phyloP scores from a whole-genome alignment of 2,329 filamentous ascomycete genomes.

The Alternaria tenuissima region DNA sequence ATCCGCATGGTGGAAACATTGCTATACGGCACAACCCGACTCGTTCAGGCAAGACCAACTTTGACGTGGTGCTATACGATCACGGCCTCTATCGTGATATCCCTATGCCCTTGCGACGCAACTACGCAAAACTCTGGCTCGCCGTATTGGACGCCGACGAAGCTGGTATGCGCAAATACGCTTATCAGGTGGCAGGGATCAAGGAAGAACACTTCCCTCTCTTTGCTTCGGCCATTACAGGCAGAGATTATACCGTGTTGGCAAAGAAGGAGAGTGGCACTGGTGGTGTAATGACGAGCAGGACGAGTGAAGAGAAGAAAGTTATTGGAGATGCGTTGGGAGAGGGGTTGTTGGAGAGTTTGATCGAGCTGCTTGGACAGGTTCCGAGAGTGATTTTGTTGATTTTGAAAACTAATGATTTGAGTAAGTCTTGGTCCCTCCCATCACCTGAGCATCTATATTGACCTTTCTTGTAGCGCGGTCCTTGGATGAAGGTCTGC shows the following conservation, averaged over 20 bases:
- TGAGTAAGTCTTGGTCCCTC: conserved; percentile 65
- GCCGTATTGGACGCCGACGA: conserved; percentile 93
- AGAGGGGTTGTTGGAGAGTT: conserved; percentile 85
- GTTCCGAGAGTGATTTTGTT: conserved; percentile 92
- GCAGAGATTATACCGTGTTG: conserved; percentile 84
- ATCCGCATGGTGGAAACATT: conserved; percentile 95
- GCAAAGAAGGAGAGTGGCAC: conserved; percentile 55
- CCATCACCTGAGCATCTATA: background rate
- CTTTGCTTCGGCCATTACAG: conserved; percentile 95
- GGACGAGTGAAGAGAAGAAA: conserved; percentile 81
- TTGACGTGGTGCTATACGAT: conserved; percentile 95
- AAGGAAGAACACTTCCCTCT: conserved; percentile 90
- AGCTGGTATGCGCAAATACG: conserved; percentile 83
- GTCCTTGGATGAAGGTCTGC: conserved; percentile 88
- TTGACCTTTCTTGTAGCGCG: conserved; percentile 62
- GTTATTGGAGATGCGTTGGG: conserved; percentile 84
- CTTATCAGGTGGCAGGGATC: conserved; percentile 87
- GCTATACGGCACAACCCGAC: conserved; percentile 81
- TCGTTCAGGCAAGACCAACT: conserved; percentile 72
- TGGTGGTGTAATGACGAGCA: conserved; percentile 59
- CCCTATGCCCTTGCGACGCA: conserved; percentile 76
- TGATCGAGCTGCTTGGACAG: conserved; percentile 86
- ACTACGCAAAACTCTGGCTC: conserved; percentile 97
- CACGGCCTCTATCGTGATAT: conserved; percentile 97
- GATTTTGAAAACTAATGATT: conserved; percentile 96